Percentiles rank a stretch among this genome's conserved stretches.
phyloP scores from a whole-genome alignment of 257 asterid species.

The Nicotiana attenuata region DNA sequence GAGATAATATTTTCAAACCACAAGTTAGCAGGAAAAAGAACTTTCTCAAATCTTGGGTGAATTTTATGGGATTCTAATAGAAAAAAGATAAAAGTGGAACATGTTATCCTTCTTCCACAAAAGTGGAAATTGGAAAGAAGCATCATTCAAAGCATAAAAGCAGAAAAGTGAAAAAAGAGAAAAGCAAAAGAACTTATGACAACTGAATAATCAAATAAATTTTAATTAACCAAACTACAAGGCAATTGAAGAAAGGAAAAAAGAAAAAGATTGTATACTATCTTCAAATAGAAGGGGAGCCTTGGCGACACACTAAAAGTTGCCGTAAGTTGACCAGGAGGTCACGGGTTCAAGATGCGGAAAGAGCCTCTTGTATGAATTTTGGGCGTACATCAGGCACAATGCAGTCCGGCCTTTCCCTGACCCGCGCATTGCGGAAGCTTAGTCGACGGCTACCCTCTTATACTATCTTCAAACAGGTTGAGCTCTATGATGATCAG shows the following conservation, averaged over 20 bases:
- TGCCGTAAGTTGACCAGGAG: background rate
- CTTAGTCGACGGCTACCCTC: no score
- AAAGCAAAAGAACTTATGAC: conserved; percentile 23
- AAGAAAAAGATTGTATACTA: conserved; percentile 5
- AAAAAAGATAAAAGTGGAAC: conserved; percentile 24
- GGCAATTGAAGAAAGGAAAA: background rate
- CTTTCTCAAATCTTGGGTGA: conserved; percentile 11
- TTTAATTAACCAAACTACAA: conserved; percentile 3
- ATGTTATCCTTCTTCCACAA: conserved; percentile 27
- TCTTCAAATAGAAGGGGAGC: background rate
- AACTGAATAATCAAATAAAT: conserved; percentile 10
- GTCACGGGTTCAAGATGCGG: background rate
- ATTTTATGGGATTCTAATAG: conserved; percentile 24
- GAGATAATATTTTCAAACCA: background rate
- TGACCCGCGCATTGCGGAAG: rapidly evolving
- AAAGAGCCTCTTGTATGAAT: no score
- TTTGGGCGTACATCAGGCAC: no score
- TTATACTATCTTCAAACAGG: conserved; percentile 11
- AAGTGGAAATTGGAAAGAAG: conserved; percentile 37
- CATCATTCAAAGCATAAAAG: conserved; percentile 32
- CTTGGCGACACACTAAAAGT: no score
- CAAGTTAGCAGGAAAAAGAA: conserved; percentile 4
- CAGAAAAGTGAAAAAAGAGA: conserved; percentile 23
- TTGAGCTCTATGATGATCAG: conserved; percentile 13
- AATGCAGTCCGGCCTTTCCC: no score